Evolutionary conservation across 495 filamentous ascomycete species (phyloP).

Genomic region (Staphylotrichum longicolle): DNA sequence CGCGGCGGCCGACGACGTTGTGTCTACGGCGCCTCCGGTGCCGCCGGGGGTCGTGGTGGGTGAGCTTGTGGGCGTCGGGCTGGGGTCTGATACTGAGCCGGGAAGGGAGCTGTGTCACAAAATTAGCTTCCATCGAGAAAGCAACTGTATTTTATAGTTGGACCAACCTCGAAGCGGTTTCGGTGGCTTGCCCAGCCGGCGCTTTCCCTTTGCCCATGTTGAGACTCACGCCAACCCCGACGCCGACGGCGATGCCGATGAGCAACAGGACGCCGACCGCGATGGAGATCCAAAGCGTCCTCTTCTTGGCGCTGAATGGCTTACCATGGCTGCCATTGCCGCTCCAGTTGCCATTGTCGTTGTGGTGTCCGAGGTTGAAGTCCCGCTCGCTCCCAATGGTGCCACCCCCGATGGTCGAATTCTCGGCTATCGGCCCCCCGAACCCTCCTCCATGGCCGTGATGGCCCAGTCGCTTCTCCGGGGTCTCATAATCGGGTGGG

Average conservation of each 20-base stretch:
- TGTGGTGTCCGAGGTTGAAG: constrained; percentile 9
- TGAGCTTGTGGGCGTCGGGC: constrained; percentile 12
- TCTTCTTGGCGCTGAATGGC: constrained; percentile 25
- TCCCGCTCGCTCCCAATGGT: constrained; percentile 8
- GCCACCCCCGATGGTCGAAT: not conserved
- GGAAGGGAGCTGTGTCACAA: constrained; percentile 10
- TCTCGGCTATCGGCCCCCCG: constrained; percentile 2
- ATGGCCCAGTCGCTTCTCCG: constrained; percentile 22
- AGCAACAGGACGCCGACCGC: constrained; percentile 30
- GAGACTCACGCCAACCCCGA: constrained; percentile 43
- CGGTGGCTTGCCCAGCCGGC: constrained; percentile 2
- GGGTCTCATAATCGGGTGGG: constrained; percentile 26
- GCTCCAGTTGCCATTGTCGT: constrained; percentile 16
- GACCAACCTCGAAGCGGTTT: constrained; percentile 27
- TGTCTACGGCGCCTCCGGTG: constrained; percentile 11
- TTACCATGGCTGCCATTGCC: constrained; percentile 7
- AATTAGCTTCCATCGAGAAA: not conserved
- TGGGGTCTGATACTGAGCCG: not conserved
- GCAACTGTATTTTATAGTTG: not conserved
- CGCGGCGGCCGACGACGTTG: constrained; percentile 16
- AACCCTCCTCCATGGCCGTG: not conserved
- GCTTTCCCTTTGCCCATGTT: constrained; percentile 26
- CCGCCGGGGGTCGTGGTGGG: constrained; percentile 9
- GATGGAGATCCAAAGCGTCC: constrained; percentile 33
- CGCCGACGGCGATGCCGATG: constrained; percentile 38